These are phyloP conservation scores for Blepharisma undulans DNA, from an alignment of 169 alveolate genomes.

Conservation along the genomic window DNA sequence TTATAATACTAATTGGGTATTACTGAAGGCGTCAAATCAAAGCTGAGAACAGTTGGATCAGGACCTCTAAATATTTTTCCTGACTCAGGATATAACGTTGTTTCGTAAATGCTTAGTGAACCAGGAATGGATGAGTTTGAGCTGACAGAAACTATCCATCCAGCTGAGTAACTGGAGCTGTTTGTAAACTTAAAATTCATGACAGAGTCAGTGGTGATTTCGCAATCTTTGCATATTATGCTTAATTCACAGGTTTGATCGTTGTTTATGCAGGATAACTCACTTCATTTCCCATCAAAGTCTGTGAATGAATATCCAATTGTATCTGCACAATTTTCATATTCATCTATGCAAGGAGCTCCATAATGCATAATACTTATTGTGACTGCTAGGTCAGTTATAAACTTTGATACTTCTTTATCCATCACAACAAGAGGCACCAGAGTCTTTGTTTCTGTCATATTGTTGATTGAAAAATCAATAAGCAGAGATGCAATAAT, in stretches of 20 bases:
- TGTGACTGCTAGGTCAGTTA: background rate
- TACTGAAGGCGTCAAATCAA: slow-evolving; percentile 4
- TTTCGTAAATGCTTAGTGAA: background rate
- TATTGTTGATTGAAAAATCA: background rate
- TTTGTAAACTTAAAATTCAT: too few relatives aligned
- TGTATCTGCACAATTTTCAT: background rate
- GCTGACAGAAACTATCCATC: background rate
- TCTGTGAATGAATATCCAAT: background rate
- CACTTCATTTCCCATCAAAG: background rate
- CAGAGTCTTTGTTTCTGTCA: background rate
- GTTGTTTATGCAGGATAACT: background rate
- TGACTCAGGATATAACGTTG: background rate
- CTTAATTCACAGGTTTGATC: background rate
- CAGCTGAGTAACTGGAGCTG: too few relatives aligned
- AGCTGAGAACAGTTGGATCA: background rate
- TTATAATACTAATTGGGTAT: background rate
- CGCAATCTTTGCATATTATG: background rate
- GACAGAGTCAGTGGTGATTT: background rate
- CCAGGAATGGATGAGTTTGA: slow-evolving; percentile 32
- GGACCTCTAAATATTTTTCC: background rate
- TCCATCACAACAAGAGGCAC: background rate
- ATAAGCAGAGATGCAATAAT: background rate
- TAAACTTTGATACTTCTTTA: background rate
- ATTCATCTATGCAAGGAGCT: background rate
- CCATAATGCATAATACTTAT: background rate